These are phyloP conservation scores for Tylopilus sp. DNA, from an alignment of 768 basidiomycete genomes.

Conservation along the genomic window DNA sequence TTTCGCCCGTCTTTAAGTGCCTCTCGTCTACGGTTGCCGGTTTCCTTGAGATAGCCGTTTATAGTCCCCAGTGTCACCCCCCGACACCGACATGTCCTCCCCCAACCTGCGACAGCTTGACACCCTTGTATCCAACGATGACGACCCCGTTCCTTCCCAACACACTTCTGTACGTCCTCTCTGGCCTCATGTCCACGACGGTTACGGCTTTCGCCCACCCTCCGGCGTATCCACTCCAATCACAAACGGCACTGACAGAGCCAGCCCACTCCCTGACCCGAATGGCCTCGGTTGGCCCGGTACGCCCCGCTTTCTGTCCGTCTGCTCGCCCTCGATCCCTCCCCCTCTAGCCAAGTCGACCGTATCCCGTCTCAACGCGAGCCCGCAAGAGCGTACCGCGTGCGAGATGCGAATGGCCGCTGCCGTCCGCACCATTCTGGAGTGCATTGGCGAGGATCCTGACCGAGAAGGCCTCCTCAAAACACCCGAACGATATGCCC, in stretches of 20 bases:
- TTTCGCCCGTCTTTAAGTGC: neutral
- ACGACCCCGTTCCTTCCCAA: constrained; percentile 8
- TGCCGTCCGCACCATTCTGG: constrained; percentile 89
- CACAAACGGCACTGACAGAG: constrained; percentile 24
- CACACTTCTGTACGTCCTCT: constrained; percentile 13
- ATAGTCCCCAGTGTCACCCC: constrained; percentile 10
- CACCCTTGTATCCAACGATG: neutral
- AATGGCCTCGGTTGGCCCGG: constrained; percentile 95
- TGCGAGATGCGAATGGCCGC: constrained; percentile 74
- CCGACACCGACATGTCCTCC: neutral
- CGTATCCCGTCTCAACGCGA: constrained; percentile 76
- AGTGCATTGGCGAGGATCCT: constrained; percentile 98
- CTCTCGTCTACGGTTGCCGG: constrained; percentile 11
- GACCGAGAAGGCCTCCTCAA: constrained; percentile 87
- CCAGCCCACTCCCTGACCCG: constrained; percentile 42
- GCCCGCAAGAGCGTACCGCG: constrained; percentile 63
- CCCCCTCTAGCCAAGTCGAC: constrained; percentile 77
- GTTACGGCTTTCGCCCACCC: constrained; percentile 74
- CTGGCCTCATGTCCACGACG: constrained; percentile 54
- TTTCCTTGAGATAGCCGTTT: constrained; percentile 27
- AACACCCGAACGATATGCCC: constrained; percentile 94
- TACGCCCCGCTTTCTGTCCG: constrained; percentile 30
- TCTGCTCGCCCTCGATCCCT: constrained; percentile 8
- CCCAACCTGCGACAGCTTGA: constrained; percentile 45
- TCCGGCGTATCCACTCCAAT: constrained; percentile 69